A percentile compares a stretch with the other conserved stretches of the same genome.
Evolutionary conservation across 306 rosid species (phyloP).

Genomic region (Amphicarpaea edgeworthii): DNA sequence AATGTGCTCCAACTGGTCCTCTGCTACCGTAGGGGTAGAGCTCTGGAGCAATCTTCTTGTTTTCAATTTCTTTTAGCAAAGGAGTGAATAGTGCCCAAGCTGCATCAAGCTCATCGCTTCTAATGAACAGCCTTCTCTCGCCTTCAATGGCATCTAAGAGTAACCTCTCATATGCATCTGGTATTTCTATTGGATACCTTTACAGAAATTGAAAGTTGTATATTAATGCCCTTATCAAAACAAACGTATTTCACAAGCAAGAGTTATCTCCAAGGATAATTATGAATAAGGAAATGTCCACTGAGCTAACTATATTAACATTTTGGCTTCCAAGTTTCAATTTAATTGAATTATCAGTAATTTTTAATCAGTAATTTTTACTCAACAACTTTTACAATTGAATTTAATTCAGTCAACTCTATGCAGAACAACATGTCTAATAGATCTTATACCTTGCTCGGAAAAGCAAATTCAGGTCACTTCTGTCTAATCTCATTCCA

Average conservation of each 20-base stretch:
- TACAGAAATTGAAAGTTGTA: constrained; percentile 45
- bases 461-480: constrained; percentile 88
- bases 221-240: constrained; percentile 3
- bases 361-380: neutral
- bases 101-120: constrained; percentile 97
- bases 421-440: constrained; percentile 21
- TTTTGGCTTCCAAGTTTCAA: neutral
- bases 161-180: constrained; percentile 95
- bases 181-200: constrained; percentile 89
- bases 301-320: neutral
- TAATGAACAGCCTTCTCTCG: constrained; percentile 86
- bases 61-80: constrained; percentile 85
- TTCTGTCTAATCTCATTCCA: constrained; percentile 95
- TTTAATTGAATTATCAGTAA: neutral
- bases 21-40: constrained; percentile 95
- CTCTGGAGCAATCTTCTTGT: constrained; percentile 87
- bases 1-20: constrained; percentile 96
- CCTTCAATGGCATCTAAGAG: constrained; percentile 96
- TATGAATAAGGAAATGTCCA: neutral
- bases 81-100: constrained; percentile 96
- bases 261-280: constrained; percentile 3
- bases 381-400: constrained; percentile 24
- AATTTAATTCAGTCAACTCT: constrained; percentile 28
- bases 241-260: constrained; percentile 13
- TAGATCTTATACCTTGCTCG: constrained; percentile 69